Percentiles rank a stretch among this genome's conserved stretches.
phyloP scores from a whole-genome alignment of 768 basidiomycete genomes.

The Tulasnella sp. region DNA sequence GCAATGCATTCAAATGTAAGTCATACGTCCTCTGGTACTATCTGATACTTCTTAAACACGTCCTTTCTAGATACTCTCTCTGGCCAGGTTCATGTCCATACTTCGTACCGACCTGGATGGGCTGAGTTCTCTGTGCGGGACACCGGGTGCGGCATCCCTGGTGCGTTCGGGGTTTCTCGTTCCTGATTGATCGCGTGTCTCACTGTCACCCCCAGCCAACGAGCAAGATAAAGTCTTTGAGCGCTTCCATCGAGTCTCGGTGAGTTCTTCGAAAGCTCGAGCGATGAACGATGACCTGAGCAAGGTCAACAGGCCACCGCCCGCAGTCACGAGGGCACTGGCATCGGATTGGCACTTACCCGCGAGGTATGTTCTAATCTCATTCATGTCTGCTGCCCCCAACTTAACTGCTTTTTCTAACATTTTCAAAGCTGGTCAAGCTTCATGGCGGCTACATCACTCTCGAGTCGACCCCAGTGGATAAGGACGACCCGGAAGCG shows the following conservation, averaged over 20 bases:
- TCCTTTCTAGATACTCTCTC: slow-evolving; percentile 34
- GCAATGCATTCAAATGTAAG: slow-evolving; percentile 39
- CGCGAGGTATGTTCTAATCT: slow-evolving; percentile 30
- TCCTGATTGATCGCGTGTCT: background rate
- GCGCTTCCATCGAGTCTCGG: slow-evolving; percentile 39
- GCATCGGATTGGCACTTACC: slow-evolving; percentile 40
- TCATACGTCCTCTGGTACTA: background rate
- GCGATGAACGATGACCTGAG: background rate
- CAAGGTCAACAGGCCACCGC: slow-evolving; percentile 31
- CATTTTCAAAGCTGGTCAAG: slow-evolving; percentile 32
- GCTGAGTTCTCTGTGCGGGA: slow-evolving; percentile 38
- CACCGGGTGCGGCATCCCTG: slow-evolving; percentile 42
- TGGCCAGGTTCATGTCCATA: slow-evolving; percentile 37
- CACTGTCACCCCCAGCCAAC: background rate
- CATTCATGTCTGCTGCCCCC: background rate
- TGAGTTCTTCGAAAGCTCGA: slow-evolving; percentile 13
- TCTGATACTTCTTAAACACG: slow-evolving; percentile 34
- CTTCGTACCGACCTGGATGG: slow-evolving; percentile 33
- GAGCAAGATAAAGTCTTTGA: slow-evolving; percentile 37
- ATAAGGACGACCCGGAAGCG: slow-evolving; percentile 33
- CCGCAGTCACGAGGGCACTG: slow-evolving; percentile 39
- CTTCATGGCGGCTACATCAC: slow-evolving; percentile 39
- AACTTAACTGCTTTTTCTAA: background rate
- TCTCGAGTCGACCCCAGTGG: slow-evolving; percentile 35
- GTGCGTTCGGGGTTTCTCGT: slow-evolving; percentile 28